A percentile compares a stretch with the other conserved stretches of the same genome.
phyloP scores from a whole-genome alignment of 2,329 filamentous ascomycete genomes.

The Hymenoscyphus salicellus region DNA sequence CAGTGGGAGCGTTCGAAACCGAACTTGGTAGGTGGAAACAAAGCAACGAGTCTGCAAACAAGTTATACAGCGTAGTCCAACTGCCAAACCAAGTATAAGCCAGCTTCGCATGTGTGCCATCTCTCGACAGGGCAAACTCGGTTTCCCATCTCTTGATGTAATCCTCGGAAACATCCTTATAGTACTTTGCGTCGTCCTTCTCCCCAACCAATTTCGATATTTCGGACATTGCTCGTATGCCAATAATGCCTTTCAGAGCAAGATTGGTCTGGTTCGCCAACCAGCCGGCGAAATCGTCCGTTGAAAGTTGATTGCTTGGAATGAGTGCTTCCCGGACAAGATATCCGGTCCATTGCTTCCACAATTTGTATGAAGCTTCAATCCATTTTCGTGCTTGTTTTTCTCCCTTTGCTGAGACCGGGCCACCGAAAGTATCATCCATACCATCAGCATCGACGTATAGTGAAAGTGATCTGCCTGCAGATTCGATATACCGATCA shows the following conservation, averaged over 20 bases:
- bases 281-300: slow-evolving; percentile 69
- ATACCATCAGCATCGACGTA: slow-evolving; percentile 51
- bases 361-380: slow-evolving; percentile 57
- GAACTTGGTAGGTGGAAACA: slow-evolving; percentile 65
- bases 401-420: slow-evolving; percentile 45
- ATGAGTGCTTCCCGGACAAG: slow-evolving; percentile 62
- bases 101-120: slow-evolving; percentile 65
- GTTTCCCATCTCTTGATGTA: slow-evolving; percentile 67
- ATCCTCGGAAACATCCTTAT: slow-evolving; percentile 56
- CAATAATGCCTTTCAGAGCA: slow-evolving; percentile 74
- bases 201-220: slow-evolving; percentile 58
- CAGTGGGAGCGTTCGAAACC: slow-evolving; percentile 17
- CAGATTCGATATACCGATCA: slow-evolving; percentile 25
- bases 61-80: slow-evolving; percentile 71
- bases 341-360: slow-evolving; percentile 69
- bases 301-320: slow-evolving; percentile 65
- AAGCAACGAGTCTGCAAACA: slow-evolving; percentile 69
- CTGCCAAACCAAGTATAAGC: slow-evolving; percentile 72
- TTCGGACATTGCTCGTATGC: slow-evolving; percentile 73
- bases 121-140: slow-evolving; percentile 58
- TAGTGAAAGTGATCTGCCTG: slow-evolving; percentile 32
- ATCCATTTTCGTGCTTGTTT: slow-evolving; percentile 62
- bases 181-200: slow-evolving; percentile 54
- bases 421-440: slow-evolving; percentile 60
- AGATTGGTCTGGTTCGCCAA: slow-evolving; percentile 67